Evolutionary conservation across 352 stramenopile species (phyloP).

Genomic region (Thalassiosira mediterranea): DNA sequence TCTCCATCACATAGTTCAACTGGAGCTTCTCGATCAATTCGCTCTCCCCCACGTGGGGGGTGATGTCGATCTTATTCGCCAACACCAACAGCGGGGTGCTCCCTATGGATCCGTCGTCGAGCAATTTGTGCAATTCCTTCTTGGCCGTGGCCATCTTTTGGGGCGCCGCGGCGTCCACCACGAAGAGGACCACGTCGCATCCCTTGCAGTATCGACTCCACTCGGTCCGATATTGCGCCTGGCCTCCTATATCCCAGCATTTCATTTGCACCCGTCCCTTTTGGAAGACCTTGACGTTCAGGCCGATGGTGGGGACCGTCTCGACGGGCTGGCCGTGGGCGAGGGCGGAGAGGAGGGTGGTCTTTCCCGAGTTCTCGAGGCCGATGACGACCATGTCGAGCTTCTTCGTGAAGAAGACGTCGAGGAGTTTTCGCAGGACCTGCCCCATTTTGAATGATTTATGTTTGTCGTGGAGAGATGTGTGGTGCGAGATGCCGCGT

Average conservation of each 20-base stretch:
- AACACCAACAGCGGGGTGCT: slow-evolving; percentile 94
- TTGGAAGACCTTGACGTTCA: slow-evolving; percentile 97
- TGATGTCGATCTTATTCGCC: slow-evolving; percentile 99
- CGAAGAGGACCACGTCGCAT: slow-evolving; percentile 98
- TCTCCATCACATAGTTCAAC: slow-evolving; percentile 98
- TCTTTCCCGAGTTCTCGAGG: slow-evolving; percentile 94
- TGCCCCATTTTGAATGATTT: slow-evolving; percentile 85
- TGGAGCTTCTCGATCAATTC: slow-evolving; percentile 92
- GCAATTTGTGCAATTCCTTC: slow-evolving; percentile 89
- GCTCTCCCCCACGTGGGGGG: slow-evolving; percentile 87
- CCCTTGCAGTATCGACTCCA: slow-evolving; percentile 91
- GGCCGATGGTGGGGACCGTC: slow-evolving; percentile 95
- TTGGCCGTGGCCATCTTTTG: slow-evolving; percentile 93
- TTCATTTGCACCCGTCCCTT: slow-evolving; percentile 95
- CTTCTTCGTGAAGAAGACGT: slow-evolving; percentile 97
- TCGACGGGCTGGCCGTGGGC: slow-evolving; percentile 94
- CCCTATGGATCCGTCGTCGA: slow-evolving; percentile 92
- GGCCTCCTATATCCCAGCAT: slow-evolving; percentile 98
- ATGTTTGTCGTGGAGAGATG: no score
- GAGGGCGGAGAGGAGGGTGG: slow-evolving; percentile 94
- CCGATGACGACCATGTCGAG: slow-evolving; percentile 94
- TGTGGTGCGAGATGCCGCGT: no score
- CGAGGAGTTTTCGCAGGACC: slow-evolving; percentile 93
- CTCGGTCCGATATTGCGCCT: slow-evolving; percentile 93
- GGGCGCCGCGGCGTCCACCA: slow-evolving; percentile 95